Evolutionary conservation across 1,284 basidiomycete genomes (phyloP).

Genomic region (Ceratobasidium sp.): DNA sequence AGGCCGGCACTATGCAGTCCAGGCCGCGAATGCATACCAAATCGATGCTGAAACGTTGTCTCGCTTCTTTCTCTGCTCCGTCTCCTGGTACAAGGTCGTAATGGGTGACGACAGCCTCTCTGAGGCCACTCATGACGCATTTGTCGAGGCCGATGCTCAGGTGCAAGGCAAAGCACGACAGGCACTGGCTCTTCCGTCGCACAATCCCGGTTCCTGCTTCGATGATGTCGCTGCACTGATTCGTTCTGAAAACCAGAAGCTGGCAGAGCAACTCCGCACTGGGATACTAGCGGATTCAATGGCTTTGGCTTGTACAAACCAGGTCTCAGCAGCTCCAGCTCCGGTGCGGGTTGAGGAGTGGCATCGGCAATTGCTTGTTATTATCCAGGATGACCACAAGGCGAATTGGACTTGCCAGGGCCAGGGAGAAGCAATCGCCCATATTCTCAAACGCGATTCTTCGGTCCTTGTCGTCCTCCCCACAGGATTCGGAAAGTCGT

Average conservation of each 20-base stretch:
- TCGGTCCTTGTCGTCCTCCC: not conserved
- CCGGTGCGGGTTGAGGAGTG: too few species aligned
- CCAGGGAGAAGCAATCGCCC: not conserved
- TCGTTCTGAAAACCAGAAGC: too few species aligned
- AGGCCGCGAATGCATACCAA: not conserved
- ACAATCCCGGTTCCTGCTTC: too few species aligned
- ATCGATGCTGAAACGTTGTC: not conserved
- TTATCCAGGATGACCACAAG: not conserved
- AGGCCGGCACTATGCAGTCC: not conserved
- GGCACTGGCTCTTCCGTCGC: too few species aligned
- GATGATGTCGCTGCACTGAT: too few species aligned
- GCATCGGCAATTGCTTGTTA: not conserved
- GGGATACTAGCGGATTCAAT: not conserved
- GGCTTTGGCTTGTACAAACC: not conserved
- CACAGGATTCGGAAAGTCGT: slow-evolving; percentile 1
- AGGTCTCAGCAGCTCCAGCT: too few species aligned
- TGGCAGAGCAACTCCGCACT: not conserved
- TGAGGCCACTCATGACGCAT: too few species aligned
- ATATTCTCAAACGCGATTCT: not conserved
- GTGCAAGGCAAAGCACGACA: too few species aligned
- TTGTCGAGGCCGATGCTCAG: too few species aligned
- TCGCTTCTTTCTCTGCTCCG: slow-evolving; percentile 1
- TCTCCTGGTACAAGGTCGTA: not conserved
- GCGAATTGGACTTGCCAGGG: not conserved
- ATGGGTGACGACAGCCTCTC: not conserved